phyloP scores from a whole-genome alignment of 1,284 basidiomycete species.

The Apiotrichum porosum region DNA sequence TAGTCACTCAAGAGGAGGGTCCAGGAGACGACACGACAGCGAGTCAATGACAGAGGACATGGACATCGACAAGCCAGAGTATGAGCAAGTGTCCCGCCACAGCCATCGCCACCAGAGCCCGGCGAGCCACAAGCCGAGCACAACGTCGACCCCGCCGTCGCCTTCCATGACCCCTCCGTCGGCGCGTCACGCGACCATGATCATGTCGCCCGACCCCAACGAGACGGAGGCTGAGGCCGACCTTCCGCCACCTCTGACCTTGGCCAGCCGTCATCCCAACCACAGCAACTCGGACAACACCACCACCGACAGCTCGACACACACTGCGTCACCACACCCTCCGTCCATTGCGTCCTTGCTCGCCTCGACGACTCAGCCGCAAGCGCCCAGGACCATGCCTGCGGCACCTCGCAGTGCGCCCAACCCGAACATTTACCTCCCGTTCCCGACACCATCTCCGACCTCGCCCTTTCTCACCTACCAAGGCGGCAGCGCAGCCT shows the following conservation, averaged over 20 bases:
- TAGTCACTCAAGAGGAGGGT: too few species aligned
- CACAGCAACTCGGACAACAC: neutral
- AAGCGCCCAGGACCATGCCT: constrained; percentile 2
- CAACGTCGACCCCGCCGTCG: constrained; percentile 23
- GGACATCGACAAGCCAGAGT: constrained; percentile 4
- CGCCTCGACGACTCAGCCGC: constrained; percentile 1
- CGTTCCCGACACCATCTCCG: constrained; percentile 45
- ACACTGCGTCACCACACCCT: constrained; percentile 9
- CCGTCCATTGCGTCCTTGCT: constrained; percentile 13
- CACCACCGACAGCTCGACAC: constrained; percentile 2
- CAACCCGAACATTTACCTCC: constrained; percentile 42
- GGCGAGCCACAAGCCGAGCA: constrained; percentile 4
- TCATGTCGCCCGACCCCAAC: constrained; percentile 27
- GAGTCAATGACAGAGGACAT: too few species aligned
- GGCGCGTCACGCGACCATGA: neutral
- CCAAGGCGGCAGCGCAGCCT: constrained; percentile 8
- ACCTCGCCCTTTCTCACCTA: constrained; percentile 43
- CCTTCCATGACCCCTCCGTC: constrained; percentile 25
- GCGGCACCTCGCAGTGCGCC: constrained; percentile 10
- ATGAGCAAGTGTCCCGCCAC: neutral
- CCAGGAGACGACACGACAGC: too few species aligned
- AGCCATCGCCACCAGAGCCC: neutral
- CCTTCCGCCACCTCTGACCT: constrained; percentile 32
- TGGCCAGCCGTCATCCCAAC: constrained; percentile 19
- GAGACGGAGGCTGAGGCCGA: constrained; percentile 39